phyloP scores from a whole-genome alignment of 2,329 filamentous ascomycete genomes.

The Xenosphaeropsis pyriputrescens region DNA sequence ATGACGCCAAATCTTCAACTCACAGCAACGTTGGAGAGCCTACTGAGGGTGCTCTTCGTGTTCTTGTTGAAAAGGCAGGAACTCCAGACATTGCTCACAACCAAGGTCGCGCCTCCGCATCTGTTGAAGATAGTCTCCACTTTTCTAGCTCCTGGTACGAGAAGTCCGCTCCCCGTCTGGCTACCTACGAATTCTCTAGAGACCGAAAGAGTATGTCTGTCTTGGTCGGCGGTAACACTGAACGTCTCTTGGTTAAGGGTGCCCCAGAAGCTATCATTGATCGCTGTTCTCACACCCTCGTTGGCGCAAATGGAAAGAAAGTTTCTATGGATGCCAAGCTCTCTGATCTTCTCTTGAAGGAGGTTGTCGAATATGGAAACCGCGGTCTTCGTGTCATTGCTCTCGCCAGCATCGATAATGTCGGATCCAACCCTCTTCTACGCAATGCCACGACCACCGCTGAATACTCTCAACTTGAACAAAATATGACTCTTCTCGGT shows the following conservation, averaged over 20 bases:
- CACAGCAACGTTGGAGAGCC: slow-evolving; percentile 85
- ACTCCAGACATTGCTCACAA: slow-evolving; percentile 41
- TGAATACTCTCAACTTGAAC: slow-evolving; percentile 79
- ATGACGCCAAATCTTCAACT: slow-evolving; percentile 58
- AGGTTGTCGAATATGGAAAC: slow-evolving; percentile 84
- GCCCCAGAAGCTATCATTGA: slow-evolving; percentile 91
- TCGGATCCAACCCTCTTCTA: slow-evolving; percentile 55
- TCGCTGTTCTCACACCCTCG: slow-evolving; percentile 69
- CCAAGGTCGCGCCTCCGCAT: slow-evolving; percentile 27
- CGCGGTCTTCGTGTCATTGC: slow-evolving; percentile 89
- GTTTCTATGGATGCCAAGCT: slow-evolving; percentile 59
- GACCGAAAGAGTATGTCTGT: slow-evolving; percentile 99
- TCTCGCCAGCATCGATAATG: slow-evolving; percentile 68
- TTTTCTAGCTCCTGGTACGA: slow-evolving; percentile 78
- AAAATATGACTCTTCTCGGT: slow-evolving; percentile 86
- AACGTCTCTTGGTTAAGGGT: slow-evolving; percentile 88
- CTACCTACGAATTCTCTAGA: slow-evolving; percentile 92
- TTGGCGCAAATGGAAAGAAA: slow-evolving; percentile 66
- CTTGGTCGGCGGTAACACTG: slow-evolving; percentile 55
- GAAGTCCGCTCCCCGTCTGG: slow-evolving; percentile 55
- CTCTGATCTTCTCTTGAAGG: slow-evolving; percentile 53
- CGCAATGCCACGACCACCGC: slow-evolving; percentile 64
- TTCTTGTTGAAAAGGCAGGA: slow-evolving; percentile 87
- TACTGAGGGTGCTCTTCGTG: slow-evolving; percentile 84
- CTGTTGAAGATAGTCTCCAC: slow-evolving; percentile 52